phyloP scores from a whole-genome alignment of 148 eudicot genomes.

The Fagopyrum tataricum region DNA sequence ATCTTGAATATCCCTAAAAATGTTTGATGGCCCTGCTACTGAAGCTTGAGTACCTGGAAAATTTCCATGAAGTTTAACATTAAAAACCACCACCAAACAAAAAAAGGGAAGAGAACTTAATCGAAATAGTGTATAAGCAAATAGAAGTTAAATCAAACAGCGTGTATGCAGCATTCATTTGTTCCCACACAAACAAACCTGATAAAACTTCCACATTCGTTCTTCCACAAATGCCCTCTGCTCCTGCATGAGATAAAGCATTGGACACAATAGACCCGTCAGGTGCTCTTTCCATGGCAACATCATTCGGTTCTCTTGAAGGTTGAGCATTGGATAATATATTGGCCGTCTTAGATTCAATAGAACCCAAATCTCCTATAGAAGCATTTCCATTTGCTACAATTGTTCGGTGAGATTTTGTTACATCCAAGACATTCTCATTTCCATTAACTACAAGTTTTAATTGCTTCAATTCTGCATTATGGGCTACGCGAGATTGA shows the following conservation, averaged over 20 bases:
- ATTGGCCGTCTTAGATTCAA: slow-evolving; percentile 16
- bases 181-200: slow-evolving; percentile 23
- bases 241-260: slow-evolving; percentile 29
- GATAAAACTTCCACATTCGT: slow-evolving; percentile 20
- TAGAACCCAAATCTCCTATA: slow-evolving; percentile 30
- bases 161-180: not conserved
- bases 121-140: not conserved
- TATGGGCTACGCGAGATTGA: slow-evolving; percentile 29
- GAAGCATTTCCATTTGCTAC: slow-evolving; percentile 34
- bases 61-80: slow-evolving; percentile 10
- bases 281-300: slow-evolving; percentile 24
- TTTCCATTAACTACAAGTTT: slow-evolving; percentile 38
- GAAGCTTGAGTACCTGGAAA: slow-evolving; percentile 38
- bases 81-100: not conserved
- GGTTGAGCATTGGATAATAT: slow-evolving; percentile 18
- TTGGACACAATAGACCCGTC: slow-evolving; percentile 32
- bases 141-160: not conserved
- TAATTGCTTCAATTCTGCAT: slow-evolving; percentile 37
- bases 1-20: slow-evolving; percentile 38
- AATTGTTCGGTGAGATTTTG: slow-evolving; percentile 26
- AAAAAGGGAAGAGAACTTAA: not conserved
- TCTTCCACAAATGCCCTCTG: slow-evolving; percentile 35
- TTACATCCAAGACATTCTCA: slow-evolving; percentile 29
- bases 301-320: slow-evolving; percentile 27
- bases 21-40: slow-evolving; percentile 22